These are phyloP conservation scores for Spergularia bocconei DNA, from an alignment of 148 eudicot species.

Conservation along the genomic window DNA sequence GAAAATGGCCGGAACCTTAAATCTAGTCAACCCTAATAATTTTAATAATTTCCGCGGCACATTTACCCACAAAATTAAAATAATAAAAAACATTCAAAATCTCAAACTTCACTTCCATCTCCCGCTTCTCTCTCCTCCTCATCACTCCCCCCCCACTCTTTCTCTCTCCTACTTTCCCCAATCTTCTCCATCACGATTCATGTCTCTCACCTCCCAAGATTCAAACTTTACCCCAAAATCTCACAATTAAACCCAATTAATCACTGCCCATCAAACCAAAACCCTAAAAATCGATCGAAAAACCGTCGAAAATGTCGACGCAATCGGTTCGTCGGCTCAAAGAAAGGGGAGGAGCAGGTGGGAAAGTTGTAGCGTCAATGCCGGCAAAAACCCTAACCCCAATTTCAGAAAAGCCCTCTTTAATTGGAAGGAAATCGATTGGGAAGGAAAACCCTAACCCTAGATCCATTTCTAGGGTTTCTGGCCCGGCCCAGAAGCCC, in stretches of 20 bases:
- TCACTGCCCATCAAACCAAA: background rate
- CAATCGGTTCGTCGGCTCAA: conserved; percentile 45
- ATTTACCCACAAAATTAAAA: background rate
- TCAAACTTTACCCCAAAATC: background rate
- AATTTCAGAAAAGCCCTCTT: conserved; percentile 28
- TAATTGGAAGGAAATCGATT: conserved; percentile 29
- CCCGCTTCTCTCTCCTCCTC: too few species aligned
- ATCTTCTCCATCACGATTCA: background rate
- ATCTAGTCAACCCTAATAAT: background rate
- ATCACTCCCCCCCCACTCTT: background rate
- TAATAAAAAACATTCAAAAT: conserved; percentile 6
- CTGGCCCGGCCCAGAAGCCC: conserved; percentile 59
- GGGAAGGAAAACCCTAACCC: conserved; percentile 58
- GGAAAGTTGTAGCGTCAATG: conserved; percentile 30
- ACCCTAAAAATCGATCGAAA: background rate
- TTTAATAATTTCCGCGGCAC: background rate
- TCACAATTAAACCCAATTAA: background rate
- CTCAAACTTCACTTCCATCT: conserved; percentile 3
- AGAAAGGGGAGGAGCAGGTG: conserved; percentile 47
- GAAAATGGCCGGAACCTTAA: background rate
- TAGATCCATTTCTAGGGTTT: conserved; percentile 48
- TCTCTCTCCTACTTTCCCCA: background rate
- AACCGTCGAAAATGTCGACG: conserved; percentile 30
- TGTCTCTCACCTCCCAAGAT: background rate
- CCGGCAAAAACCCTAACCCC: conserved; percentile 46